Evolutionary conservation across 1,284 basidiomycete genomes (phyloP).

Genomic region (Ceratobasidium sp.): DNA sequence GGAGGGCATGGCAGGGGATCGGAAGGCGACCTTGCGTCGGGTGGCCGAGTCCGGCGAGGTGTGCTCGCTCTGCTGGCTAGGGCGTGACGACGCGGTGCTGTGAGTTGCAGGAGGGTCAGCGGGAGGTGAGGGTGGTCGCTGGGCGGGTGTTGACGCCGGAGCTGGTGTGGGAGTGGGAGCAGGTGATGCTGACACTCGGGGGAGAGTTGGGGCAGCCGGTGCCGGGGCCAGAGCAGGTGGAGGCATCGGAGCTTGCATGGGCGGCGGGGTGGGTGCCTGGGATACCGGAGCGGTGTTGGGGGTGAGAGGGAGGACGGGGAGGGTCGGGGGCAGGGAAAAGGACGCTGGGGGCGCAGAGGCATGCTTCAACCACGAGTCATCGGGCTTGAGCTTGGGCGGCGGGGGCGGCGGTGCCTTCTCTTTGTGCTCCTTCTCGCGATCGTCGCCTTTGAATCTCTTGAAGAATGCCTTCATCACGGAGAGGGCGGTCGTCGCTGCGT

Average conservation of each 20-base stretch:
- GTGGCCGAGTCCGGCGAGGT: constrained; percentile 27
- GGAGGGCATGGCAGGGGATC: constrained; percentile 61
- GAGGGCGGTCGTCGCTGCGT: constrained; percentile 1
- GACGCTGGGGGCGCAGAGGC: constrained; percentile 17
- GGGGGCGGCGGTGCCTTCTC: constrained; percentile 8
- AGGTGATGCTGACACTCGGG: neutral
- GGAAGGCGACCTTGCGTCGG: constrained; percentile 79
- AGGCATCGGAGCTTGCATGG: neutral
- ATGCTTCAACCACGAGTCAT: constrained; percentile 38
- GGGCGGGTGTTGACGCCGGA: neutral
- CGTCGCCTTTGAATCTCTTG: neutral
- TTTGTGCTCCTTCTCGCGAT: constrained; percentile 14
- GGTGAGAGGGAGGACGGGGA: neutral
- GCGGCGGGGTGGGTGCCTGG: neutral
- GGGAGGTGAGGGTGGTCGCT: neutral
- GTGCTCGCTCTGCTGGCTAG: constrained; percentile 28
- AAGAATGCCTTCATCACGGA: no score
- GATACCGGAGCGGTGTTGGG: neutral
- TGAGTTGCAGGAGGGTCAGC: neutral
- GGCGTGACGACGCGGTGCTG: constrained; percentile 29
- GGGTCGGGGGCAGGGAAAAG: neutral
- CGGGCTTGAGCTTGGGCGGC: constrained; percentile 12
- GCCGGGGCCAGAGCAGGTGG: neutral
- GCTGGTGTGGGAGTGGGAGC: neutral
- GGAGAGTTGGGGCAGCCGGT: neutral